Evolutionary conservation across 2,329 filamentous ascomycete species (phyloP), one percentile per base, ranked within the genome.

Genomic region (Neonectria ditissima): DNA sequence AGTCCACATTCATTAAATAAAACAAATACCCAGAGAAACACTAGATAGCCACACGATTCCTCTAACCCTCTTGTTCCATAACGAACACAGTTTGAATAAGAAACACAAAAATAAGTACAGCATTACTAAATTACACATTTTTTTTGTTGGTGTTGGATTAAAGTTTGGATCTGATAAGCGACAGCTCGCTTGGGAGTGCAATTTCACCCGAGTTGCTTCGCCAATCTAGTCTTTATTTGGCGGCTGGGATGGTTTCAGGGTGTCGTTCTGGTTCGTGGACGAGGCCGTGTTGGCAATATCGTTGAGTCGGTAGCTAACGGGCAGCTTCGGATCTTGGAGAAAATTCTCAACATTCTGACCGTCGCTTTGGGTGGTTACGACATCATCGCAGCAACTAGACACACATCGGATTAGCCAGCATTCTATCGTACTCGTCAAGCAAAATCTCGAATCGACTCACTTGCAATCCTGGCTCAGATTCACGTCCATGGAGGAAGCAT

Each of bases 401-500:
- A 11, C 16, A 13, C 34, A 37, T n/a, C 7, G 14, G 34, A 37
- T 50, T 6, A 32, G 28, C 18, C 9, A 32, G 4, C 20, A 10
- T 50, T 34, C 11, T 5, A 8, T 11, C 13, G 22, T 32, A 13
- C 9, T 32, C 4, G 24, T 6, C 7, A 8, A 11, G 22, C 4
- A 28, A 16, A 20, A n/a, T n/a, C 16, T 22, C 6, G 7, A 4
- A 20, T 7, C 22, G 14, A 11, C 56, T 39, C 30, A 54, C 56
- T 13, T 14, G 41, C 56, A 59, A 9, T 4, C 24, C 18, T 54
- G 41, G 20, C 47, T 47, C 18, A 28, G n/a, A 22, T 53, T 53
- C 20, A 53, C n/a, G 5, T 16, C 22, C 22, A 22, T 54, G 26
- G 56, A 59, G 32, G 48, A 47, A 11, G 48, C 26, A 24, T 45